A percentile compares a stretch with the other conserved stretches of the same genome.
Conservation (phyloP, 805 yeast genomes). For the Sugiyamaella smithiae region DNA sequence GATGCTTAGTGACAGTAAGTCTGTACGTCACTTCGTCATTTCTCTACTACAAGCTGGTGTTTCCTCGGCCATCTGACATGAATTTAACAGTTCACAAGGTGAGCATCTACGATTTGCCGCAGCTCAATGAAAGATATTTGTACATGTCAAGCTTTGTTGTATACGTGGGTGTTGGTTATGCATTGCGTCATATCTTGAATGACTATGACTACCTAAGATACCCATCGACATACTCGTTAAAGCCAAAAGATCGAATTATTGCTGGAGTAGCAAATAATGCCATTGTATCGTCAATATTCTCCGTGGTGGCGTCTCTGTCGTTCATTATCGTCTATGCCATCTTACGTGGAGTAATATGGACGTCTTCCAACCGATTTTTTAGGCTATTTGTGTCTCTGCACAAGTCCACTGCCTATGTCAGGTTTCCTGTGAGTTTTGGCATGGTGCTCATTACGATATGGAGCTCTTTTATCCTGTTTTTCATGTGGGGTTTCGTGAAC, state of each 20-base stretch:
- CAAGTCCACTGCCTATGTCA: conserved; percentile 16
- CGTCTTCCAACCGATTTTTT: conserved; percentile 12
- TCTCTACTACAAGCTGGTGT: conserved; percentile 10
- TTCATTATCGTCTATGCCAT: conserved; percentile 21
- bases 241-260: conserved; percentile 12
- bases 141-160: conserved; percentile 12
- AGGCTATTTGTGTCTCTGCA: conserved; percentile 17
- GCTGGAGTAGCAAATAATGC: conserved; percentile 5
- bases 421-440: conserved; percentile 20
- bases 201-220: conserved; percentile 19
- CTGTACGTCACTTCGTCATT: conserved; percentile 9
- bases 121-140: conserved; percentile 18
- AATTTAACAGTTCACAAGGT: conserved; percentile 10
- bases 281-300: conserved; percentile 8
- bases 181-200: conserved; percentile 11
- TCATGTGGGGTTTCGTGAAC: conserved; percentile 30
- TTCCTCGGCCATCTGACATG: conserved; percentile 10
- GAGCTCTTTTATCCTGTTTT: conserved; percentile 21
- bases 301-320: conserved; percentile 12
- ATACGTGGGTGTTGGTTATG: conserved; percentile 12
- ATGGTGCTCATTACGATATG: conserved; percentile 16
- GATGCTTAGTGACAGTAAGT: conserved; percentile 2
- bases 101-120: conserved; percentile 13
- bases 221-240: conserved; percentile 1
- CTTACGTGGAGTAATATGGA: conserved; percentile 20